Conservation (phyloP, 2,329 filamentous ascomycete genomes). For the Didymella lethalis region DNA sequence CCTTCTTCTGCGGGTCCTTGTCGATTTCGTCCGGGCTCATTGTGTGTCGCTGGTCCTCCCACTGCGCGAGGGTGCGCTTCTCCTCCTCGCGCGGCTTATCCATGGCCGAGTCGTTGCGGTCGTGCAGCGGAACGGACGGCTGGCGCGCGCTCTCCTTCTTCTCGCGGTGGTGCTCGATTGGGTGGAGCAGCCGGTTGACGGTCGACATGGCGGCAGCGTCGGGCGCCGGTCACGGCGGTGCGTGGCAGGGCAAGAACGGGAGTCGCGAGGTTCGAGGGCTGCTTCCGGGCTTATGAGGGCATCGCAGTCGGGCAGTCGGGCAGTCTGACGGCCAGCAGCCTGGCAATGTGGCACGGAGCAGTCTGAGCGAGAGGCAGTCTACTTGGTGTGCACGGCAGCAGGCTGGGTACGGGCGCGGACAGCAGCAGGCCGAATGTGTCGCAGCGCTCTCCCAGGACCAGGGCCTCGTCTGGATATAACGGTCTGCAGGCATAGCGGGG, state of each 20-base stretch:
- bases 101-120: slow-evolving; percentile 47
- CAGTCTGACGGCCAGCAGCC: background rate
- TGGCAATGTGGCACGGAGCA: too few relatives aligned
- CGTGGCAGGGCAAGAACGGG: slow-evolving; percentile 24
- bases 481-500: slow-evolving; percentile 32
- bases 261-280: slow-evolving; percentile 24
- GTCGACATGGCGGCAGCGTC: slow-evolving; percentile 45
- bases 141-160: slow-evolving; percentile 33
- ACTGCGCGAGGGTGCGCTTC: slow-evolving; percentile 56
- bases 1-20: slow-evolving; percentile 54
- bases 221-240: slow-evolving; percentile 21
- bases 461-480: slow-evolving; percentile 22
- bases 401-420: slow-evolving; percentile 1
- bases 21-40: slow-evolving; percentile 55
- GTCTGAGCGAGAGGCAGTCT: background rate
- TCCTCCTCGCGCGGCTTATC: slow-evolving; percentile 56
- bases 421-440: slow-evolving; percentile 11
- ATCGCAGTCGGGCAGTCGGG: slow-evolving; percentile 29
- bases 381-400: slow-evolving; percentile 15
- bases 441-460: slow-evolving; percentile 37
- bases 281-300: slow-evolving; percentile 21
- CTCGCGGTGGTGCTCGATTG: slow-evolving; percentile 42
- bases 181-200: slow-evolving; percentile 50
- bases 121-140: slow-evolving; percentile 38
- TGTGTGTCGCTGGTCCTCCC: slow-evolving; percentile 56